Percentiles rank a stretch among this genome's conserved stretches.
These are phyloP conservation scores for Aspergillus diversus DNA, from an alignment of 495 filamentous ascomycete species.

Conservation along the genomic window DNA sequence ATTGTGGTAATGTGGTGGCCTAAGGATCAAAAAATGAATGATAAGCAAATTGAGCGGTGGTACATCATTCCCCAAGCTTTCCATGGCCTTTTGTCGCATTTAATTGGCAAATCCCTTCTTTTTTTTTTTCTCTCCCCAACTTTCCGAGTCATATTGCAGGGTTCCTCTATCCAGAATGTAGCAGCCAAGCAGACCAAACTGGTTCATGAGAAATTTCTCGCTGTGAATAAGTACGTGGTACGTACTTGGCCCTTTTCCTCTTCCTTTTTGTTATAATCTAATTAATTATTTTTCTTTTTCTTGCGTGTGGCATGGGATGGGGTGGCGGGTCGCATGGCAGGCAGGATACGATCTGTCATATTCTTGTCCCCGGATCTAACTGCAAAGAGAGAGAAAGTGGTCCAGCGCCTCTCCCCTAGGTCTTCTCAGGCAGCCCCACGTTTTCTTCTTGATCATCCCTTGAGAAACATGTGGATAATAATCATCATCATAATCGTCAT, in stretches of 20 bases:
- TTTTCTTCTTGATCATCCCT: conserved; percentile 16
- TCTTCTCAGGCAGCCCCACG: conserved; percentile 28
- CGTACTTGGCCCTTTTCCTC: not conserved
- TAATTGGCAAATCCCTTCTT: not conserved
- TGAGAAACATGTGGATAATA: conserved; percentile 1
- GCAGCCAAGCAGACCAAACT: not conserved
- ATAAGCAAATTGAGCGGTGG: not conserved
- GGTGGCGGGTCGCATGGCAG: conserved; percentile 22
- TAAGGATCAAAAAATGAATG: no score
- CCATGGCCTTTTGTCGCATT: not conserved
- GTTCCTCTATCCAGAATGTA: not conserved
- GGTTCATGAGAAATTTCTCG: not conserved
- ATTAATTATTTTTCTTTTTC: not conserved
- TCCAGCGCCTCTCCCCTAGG: conserved; percentile 13
- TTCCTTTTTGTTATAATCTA: not conserved
- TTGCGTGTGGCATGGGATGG: conserved; percentile 1
- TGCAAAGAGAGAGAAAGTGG: conserved; percentile 25
- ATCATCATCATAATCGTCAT: conserved; percentile 7
- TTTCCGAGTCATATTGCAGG: not conserved
- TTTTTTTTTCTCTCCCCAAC: not conserved
- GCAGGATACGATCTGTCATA: conserved; percentile 46
- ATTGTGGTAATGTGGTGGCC: not conserved
- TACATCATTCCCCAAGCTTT: not conserved
- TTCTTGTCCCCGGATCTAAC: conserved; percentile 32
- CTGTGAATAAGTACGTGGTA: conserved; percentile 7